Evolutionary conservation across 768 basidiomycete genomes (phyloP).

Genomic region (Boletus rufocinnamomeus): DNA sequence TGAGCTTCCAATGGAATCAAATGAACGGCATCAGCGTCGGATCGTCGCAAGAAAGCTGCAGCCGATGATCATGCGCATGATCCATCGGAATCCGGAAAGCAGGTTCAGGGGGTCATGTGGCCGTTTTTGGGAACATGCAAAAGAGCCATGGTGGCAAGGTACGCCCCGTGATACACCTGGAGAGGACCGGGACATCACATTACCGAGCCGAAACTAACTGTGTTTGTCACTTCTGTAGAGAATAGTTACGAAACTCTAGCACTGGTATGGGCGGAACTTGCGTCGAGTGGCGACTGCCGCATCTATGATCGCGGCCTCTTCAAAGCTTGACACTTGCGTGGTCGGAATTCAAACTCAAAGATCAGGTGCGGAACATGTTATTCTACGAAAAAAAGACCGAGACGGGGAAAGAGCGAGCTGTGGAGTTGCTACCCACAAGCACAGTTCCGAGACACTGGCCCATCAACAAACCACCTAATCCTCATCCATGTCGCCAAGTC

Average conservation of each 20-base stretch:
- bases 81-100: slow-evolving; percentile 9
- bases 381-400: slow-evolving; percentile 4
- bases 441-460: slow-evolving; percentile 5
- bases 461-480: slow-evolving; percentile 29
- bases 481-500: slow-evolving; percentile 45
- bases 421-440: slow-evolving; percentile 5
- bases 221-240: background rate
- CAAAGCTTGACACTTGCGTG: background rate
- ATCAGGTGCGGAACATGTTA: slow-evolving; percentile 5
- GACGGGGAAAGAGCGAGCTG: background rate
- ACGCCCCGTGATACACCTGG: background rate
- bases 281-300: slow-evolving; percentile 10
- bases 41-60: slow-evolving; percentile 9
- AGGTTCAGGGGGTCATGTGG: background rate
- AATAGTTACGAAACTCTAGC: slow-evolving; percentile 15
- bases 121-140: background rate
- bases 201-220: slow-evolving; percentile 2
- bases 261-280: slow-evolving; percentile 14
- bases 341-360: slow-evolving; percentile 11
- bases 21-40: slow-evolving; percentile 5
- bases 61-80: background rate
- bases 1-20: slow-evolving; percentile 1
- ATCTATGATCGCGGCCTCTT: background rate
- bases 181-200: background rate
- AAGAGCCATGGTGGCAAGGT: background rate